Percentiles rank a stretch among this genome's conserved stretches.
These are phyloP conservation scores for Mycena sp. DNA, from an alignment of 1,284 basidiomycete genomes.

Conservation along the genomic window DNA sequence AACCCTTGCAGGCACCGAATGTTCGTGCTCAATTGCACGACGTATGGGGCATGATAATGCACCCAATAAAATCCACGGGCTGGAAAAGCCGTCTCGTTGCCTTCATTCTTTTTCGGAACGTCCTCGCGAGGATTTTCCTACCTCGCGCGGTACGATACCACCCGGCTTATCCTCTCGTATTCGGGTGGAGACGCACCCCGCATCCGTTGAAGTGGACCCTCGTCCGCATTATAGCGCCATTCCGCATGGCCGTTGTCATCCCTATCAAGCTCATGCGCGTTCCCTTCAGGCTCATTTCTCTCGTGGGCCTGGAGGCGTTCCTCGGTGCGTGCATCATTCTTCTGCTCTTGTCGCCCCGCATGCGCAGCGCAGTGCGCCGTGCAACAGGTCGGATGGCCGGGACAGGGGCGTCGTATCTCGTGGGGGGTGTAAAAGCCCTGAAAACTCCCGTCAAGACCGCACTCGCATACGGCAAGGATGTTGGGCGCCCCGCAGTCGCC, in stretches of 20 bases:
- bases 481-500: too few species aligned
- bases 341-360: not conserved
- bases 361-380: too few species aligned
- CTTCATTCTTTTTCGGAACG: not conserved
- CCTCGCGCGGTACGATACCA: not conserved
- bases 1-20: not conserved
- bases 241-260: not conserved
- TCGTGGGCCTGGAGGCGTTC: not conserved
- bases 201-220: conserved; percentile 2
- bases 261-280: not conserved
- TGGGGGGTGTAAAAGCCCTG: too few species aligned
- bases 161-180: not conserved
- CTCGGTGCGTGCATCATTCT: not conserved
- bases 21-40: not conserved
- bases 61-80: not conserved
- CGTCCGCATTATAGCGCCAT: not conserved
- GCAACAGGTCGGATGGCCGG: too few species aligned
- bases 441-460: too few species aligned
- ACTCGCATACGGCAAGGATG: too few species aligned
- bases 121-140: not conserved
- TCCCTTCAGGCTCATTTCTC: not conserved
- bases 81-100: not conserved
- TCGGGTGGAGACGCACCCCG: not conserved
- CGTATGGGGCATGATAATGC: too few species aligned
- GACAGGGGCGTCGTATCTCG: too few species aligned